These are phyloP conservation scores for Xylariomycetidae sp. DNA, from an alignment of 2,329 filamentous ascomycete genomes.

Conservation along the genomic window DNA sequence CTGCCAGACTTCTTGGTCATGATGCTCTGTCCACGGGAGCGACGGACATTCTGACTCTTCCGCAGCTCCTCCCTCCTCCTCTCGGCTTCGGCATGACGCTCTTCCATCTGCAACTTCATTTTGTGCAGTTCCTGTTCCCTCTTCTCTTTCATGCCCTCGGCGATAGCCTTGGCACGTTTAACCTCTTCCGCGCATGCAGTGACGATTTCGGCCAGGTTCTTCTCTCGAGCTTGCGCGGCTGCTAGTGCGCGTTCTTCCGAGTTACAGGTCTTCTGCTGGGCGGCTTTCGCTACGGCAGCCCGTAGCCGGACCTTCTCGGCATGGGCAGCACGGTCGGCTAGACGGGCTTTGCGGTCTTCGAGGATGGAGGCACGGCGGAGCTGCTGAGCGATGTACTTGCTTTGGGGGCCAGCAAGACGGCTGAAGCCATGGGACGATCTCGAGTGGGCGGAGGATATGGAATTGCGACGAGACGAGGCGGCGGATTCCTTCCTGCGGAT, in stretches of 20 bases:
- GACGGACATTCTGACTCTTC: conserved; percentile 46
- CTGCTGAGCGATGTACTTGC: conserved; percentile 72
- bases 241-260: conserved; percentile 73
- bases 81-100: conserved; percentile 72
- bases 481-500: conserved; percentile 68
- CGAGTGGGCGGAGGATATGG: conserved; percentile 69
- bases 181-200: conserved; percentile 79
- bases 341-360: conserved; percentile 70
- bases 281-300: conserved; percentile 67
- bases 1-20: conserved; percentile 29
- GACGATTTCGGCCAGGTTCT: conserved; percentile 75
- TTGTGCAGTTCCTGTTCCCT: conserved; percentile 67
- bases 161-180: conserved; percentile 74
- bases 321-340: conserved; percentile 75
- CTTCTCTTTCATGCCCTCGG: conserved; percentile 74
- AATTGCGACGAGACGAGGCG: conserved; percentile 73
- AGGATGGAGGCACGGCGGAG: conserved; percentile 74
- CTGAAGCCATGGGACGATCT: conserved; percentile 58
- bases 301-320: conserved; percentile 76
- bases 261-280: conserved; percentile 55
- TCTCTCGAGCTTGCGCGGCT: conserved; percentile 71
- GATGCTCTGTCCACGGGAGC: conserved; percentile 48
- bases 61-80: conserved; percentile 60
- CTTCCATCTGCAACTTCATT: conserved; percentile 69
- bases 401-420: conserved; percentile 54